Conservation (phyloP, 2,329 filamentous ascomycete genomes). For the Venturia aucupariae region DNA sequence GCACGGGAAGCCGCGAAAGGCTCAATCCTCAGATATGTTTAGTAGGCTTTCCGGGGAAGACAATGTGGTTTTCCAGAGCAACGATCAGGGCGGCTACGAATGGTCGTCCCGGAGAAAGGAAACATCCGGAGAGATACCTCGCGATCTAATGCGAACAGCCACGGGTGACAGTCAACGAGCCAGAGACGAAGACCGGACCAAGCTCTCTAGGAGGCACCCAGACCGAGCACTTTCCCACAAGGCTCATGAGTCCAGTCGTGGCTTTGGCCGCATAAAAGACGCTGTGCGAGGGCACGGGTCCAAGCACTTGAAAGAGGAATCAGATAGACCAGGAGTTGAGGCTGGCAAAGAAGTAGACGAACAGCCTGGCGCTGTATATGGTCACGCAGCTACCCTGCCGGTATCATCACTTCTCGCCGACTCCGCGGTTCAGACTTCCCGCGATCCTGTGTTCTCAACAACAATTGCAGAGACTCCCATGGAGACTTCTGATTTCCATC, state of each 20-base stretch:
- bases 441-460: conserved; percentile 24
- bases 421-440: conserved; percentile 4
- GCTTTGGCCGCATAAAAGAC: conserved; percentile 77
- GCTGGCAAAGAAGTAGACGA: conserved; percentile 5
- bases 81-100: conserved; percentile 41
- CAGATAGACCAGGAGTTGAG: conserved; percentile 19
- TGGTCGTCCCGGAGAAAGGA: conserved; percentile 43
- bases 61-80: conserved; percentile 46
- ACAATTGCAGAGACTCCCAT: conserved; percentile 27
- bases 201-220: conserved; percentile 4
- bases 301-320: conserved; percentile 30
- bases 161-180: conserved; percentile 27
- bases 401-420: not conserved
- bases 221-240: conserved; percentile 29
- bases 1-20: conserved; percentile 78
- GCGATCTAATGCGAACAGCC: not conserved
- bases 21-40: conserved; percentile 26
- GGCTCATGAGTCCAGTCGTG: conserved; percentile 26
- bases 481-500: conserved; percentile 20
- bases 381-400: not conserved
- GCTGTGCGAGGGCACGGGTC: conserved; percentile 49
- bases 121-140: not conserved
- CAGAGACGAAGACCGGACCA: conserved; percentile 35
- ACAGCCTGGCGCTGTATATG: conserved; percentile 17
- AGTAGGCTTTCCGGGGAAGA: conserved; percentile 29